These are phyloP conservation scores for Silene latifolia DNA, from an alignment of 148 eudicot genomes.

Conservation along the genomic window DNA sequence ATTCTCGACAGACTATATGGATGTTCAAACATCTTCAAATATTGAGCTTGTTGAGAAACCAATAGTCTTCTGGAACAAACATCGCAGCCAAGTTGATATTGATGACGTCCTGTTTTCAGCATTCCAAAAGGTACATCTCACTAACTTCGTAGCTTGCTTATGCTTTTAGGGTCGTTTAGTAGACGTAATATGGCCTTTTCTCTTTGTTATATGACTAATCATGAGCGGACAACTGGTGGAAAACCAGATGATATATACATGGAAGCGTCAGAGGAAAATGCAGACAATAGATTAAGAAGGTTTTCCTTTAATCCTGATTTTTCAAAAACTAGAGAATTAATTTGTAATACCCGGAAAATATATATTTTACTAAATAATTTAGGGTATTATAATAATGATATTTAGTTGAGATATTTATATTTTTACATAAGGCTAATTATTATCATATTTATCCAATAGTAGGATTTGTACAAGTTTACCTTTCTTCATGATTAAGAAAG, in stretches of 20 bases:
- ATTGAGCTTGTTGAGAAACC: constrained; percentile 21
- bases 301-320: constrained; percentile 24
- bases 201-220: background rate
- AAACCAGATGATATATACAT: constrained; percentile 26
- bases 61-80: constrained; percentile 26
- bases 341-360: no score
- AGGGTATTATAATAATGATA: no score
- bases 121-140: constrained; percentile 37
- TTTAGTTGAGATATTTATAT: no score
- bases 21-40: constrained; percentile 36
- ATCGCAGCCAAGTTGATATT: constrained; percentile 26
- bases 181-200: background rate
- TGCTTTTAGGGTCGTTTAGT: constrained; percentile 11
- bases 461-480: no score
- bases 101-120: constrained; percentile 29
- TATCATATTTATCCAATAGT: no score
- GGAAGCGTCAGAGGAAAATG: constrained; percentile 36
- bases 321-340: constrained; percentile 1
- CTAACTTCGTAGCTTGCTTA: background rate
- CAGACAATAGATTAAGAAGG: constrained; percentile 63
- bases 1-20: constrained; percentile 20
- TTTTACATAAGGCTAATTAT: no score
- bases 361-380: no score
- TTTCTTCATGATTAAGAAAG: no score
- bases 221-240: constrained; percentile 38